Base-by-base conservation (phyloP, 495 filamentous ascomycete genomes). In the Trichoderma reesei region DNA sequence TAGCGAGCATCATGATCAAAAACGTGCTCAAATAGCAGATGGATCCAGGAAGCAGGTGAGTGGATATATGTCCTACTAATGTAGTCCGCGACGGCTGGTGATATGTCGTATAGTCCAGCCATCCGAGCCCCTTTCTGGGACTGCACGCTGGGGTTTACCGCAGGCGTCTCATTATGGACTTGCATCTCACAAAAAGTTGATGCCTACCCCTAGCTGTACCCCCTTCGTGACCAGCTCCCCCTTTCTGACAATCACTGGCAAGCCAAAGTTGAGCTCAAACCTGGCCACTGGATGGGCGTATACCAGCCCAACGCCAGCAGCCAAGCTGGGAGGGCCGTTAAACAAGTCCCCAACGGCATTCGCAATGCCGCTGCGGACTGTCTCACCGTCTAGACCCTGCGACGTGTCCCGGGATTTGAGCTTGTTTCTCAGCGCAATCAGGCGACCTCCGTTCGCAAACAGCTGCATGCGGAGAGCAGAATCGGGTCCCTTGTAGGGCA, bases 201-300 rank as follows among this genome's bases (percentile, higher is more conserved):
- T 91, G 34, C 94, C 94, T 39, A 99, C 88, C 13, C 94, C 94
- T 70, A 99, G 86, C 71, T 91, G 88, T 67, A 99, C 67, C 9
- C 94, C 94, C 77, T 98, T 98, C 51, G 94, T 83, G 18, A 83
- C 87, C 68, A 92, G 88, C 75, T 98, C 94, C 11, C 88, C 90
- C 68, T 79, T 84, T 61, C 94, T 81, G 67, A 89, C 68, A 37
- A 93, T 90, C 63, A 98, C 69, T 5, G 94, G 94, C 56, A 98
- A 72, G 65, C 88, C 90, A 72, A 98, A 96, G 71, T 97, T 98
- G 64, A 98, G 75, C 79, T 98, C 94, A 68, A 98, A 96, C 64
- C 94, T 81, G 42, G 93, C 94, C 7, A 90, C 84, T 0, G 90
- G 90, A 72, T 96, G 91, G 31, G 91, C 95, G 73, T 98, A 98